These are phyloP conservation scores for Nicotiana tomentosiformis DNA, from an alignment of 257 asterid genomes.

Conservation along the genomic window DNA sequence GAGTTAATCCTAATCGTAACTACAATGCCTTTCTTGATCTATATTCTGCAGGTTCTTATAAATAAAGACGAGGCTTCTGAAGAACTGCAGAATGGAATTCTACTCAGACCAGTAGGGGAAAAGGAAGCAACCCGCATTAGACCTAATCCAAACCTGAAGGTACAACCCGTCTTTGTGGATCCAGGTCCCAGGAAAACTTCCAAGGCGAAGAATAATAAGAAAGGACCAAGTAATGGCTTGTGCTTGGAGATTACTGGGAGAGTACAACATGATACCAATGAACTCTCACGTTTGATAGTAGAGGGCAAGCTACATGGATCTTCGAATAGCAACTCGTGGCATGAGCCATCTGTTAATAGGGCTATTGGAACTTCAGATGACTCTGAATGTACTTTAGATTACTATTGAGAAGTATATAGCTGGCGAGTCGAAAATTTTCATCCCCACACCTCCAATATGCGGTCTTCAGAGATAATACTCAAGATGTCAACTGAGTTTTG, in stretches of 20 bases:
- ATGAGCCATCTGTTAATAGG: background rate
- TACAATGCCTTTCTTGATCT: background rate
- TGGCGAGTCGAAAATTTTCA: background rate
- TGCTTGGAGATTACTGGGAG: conserved; percentile 93
- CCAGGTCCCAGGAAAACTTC: conserved; percentile 55
- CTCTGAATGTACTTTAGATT: conserved; percentile 9
- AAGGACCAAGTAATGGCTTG: conserved; percentile 41
- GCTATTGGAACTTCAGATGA: background rate
- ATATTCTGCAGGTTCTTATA: conserved; percentile 59
- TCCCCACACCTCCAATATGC: background rate
- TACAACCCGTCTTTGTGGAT: conserved; percentile 75
- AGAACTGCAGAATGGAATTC: conserved; percentile 58
- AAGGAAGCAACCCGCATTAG: conserved; percentile 60
- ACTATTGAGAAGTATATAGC: background rate
- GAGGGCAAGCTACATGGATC: conserved; percentile 9
- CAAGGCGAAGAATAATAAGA: conserved; percentile 36
- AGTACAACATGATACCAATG: conserved; percentile 61
- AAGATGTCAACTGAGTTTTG: background rate
- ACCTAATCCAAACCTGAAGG: conserved; percentile 68
- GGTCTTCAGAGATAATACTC: background rate
- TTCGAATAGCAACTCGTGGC: conserved; percentile 8
- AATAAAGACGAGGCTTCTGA: conserved; percentile 68
- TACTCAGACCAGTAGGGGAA: conserved; percentile 51
- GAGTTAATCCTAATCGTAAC: background rate
- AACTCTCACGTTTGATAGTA: conserved; percentile 17